Evolutionary conservation across 2,329 filamentous ascomycete genomes (phyloP).

Genomic region (Pseudocercospora macadamiae): DNA sequence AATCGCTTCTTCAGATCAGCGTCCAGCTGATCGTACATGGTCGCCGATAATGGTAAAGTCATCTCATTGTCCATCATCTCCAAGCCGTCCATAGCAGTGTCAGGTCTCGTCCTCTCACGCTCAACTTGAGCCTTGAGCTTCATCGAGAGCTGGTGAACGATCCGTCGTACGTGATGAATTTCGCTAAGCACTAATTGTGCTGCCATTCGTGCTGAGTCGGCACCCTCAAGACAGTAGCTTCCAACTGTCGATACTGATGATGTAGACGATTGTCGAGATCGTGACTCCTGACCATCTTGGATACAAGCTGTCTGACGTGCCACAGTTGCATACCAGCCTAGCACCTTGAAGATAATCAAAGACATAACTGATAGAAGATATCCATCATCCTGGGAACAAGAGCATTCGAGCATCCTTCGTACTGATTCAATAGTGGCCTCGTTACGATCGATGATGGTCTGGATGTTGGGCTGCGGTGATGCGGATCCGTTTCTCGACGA

Average conservation of each 20-base stretch:
- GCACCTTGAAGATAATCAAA: constrained; percentile 3
- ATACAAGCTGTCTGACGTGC: neutral
- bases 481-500: neutral
- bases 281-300: neutral
- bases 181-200: constrained; percentile 6
- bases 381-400: constrained; percentile 6
- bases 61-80: neutral
- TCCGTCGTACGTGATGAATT: constrained; percentile 1
- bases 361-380: constrained; percentile 4
- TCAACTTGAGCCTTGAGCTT: constrained; percentile 1
- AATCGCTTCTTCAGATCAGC: constrained; percentile 7
- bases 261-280: neutral
- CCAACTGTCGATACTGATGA: neutral
- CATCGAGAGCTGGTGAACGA: constrained; percentile 3
- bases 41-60: neutral
- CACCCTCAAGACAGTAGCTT: constrained; percentile 1
- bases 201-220: constrained; percentile 8
- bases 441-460: constrained; percentile 5
- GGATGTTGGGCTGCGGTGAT: constrained; percentile 4
- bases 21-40: constrained; percentile 1
- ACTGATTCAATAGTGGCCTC: constrained; percentile 6
- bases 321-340: constrained; percentile 6
- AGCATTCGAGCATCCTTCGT: constrained; percentile 7
- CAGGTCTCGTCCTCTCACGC: neutral
- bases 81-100: neutral